Base-by-base conservation (phyloP, 768 basidiomycete genomes). In the Pleurotus salmoneostramineus region DNA sequence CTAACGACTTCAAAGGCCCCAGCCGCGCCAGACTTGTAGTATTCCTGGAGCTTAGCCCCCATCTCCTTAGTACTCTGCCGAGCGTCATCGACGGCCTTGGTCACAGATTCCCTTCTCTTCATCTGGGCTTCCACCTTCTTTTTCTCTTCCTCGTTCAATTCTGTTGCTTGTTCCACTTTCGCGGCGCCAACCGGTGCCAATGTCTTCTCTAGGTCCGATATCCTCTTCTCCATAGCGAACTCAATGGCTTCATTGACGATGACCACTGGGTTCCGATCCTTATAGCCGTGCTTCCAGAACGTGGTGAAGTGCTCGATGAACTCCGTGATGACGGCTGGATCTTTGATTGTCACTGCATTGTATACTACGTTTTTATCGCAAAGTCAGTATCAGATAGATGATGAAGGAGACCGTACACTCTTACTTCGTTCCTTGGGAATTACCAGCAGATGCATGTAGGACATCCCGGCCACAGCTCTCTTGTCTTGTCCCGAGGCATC, bases 381-480 rank as follows among this genome's bases (percentile, higher is more conserved):
- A 1, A 27, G 21, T 27, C 21, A 27, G 21, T 27, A 27, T 27
- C 21, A 27, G 21, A 27, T 27, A 27, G 21, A 11, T 11, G 21
- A 10, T 11, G 45, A 33, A 56, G n/a, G 42, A 8, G 4, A 10
- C 1, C 35, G 12, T 11, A 7, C 34, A 15, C n/a, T 50, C 40
- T 6, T 45, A 59, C 61, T 59, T 62, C 57, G 60, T 5, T 34
- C 33, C 36, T 32, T 31, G 6, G 61, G 59, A 37, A 62, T 60
- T 37, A 52, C 59, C 36, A 62, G 36, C 6, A 62, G 50, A 60
- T 62, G 61, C 14, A 62, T 46, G 34, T 60, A 62, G 7, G 61
- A 60, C 61, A 62, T 62, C 31, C 61, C 61, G 32, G 61, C 61
- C 12, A 52, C 12, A 10, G 27, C 1, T 6, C 21, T 49, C 42